These are phyloP conservation scores for Acer saccharum DNA, from an alignment of 345 rosid species.

Conservation along the genomic window DNA sequence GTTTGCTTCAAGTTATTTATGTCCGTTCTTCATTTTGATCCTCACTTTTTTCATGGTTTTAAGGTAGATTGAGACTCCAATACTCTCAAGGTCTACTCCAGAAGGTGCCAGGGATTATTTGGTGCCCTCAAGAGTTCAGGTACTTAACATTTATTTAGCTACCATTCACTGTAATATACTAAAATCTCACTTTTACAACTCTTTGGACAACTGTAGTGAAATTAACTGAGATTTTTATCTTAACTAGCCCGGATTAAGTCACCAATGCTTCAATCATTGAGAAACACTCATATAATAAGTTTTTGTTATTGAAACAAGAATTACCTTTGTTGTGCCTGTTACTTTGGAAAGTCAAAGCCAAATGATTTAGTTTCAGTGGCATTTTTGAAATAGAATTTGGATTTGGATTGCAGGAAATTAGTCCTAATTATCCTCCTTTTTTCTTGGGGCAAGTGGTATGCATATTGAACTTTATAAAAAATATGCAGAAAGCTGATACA, in stretches of 20 bases:
- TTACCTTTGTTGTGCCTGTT: neutral
- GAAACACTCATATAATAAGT: neutral
- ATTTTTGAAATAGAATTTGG: neutral
- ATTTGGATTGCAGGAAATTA: neutral
- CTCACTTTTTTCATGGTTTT: slow-evolving; percentile 45
- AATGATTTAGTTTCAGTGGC: neutral
- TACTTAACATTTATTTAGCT: slow-evolving; percentile 28
- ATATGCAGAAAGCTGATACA: neutral
- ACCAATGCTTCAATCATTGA: neutral
- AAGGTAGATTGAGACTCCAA: slow-evolving; percentile 96
- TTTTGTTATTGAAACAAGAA: neutral
- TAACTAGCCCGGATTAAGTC: neutral
- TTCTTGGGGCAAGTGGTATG: neutral
- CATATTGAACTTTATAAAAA: neutral
- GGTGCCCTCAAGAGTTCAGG: slow-evolving; percentile 99
- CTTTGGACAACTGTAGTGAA: neutral
- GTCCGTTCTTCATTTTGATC: slow-evolving; percentile 32
- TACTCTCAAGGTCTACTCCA: slow-evolving; percentile 95
- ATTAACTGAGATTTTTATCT: neutral
- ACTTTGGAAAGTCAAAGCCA: neutral
- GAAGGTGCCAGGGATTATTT: slow-evolving; percentile 97
- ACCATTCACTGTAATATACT: neutral
- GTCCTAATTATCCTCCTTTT: neutral
- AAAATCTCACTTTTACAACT: neutral
- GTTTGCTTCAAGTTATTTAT: neutral